Percentiles rank a stretch among this genome's conserved stretches.
These are phyloP conservation scores for Canariomyces notabilis DNA, from an alignment of 2,329 filamentous ascomycete genomes.

Conservation along the genomic window DNA sequence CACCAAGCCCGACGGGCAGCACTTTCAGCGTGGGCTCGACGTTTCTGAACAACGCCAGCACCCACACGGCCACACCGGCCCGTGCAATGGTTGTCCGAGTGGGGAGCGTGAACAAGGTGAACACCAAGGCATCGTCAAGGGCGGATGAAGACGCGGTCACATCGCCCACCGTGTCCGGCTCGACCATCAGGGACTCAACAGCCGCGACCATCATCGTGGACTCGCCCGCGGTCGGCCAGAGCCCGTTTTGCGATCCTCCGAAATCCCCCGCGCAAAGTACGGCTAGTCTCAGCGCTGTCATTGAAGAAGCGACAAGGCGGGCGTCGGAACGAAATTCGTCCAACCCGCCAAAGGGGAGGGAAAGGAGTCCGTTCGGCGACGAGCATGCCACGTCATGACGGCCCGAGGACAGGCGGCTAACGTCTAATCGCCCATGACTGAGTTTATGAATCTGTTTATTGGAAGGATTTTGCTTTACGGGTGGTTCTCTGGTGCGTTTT, in stretches of 20 bases:
- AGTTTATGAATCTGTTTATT: no score
- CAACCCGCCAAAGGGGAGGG: conserved; percentile 28
- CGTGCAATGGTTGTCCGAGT: conserved; percentile 58
- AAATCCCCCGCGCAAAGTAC: conserved; percentile 33
- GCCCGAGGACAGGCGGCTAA: no score
- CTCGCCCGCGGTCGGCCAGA: conserved; percentile 46
- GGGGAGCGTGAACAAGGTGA: conserved; percentile 44
- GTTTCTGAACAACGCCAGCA: conserved; percentile 60
- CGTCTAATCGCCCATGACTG: no score
- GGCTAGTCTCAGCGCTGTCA: conserved; percentile 49
- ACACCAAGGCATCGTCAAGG: conserved; percentile 29
- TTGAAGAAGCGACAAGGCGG: conserved; percentile 46
- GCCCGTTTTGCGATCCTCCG: conserved; percentile 57
- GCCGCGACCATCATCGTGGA: conserved; percentile 47
- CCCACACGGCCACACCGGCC: conserved; percentile 51
- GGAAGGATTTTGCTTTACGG: no score
- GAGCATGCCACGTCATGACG: conserved; percentile 44
- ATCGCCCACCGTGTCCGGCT: conserved; percentile 17
- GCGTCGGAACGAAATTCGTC: conserved; percentile 34
- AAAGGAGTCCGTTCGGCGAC: conserved; percentile 52
- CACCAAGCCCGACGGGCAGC: conserved; percentile 48
- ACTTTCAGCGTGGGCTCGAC: conserved; percentile 65
- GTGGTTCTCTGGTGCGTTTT: no score
- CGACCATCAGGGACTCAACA: conserved; percentile 36
- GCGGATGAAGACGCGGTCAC: conserved; percentile 24